These are phyloP conservation scores for Myriosclerotinia scirpicola DNA, from an alignment of 2,329 filamentous ascomycete genomes.

Conservation along the genomic window DNA sequence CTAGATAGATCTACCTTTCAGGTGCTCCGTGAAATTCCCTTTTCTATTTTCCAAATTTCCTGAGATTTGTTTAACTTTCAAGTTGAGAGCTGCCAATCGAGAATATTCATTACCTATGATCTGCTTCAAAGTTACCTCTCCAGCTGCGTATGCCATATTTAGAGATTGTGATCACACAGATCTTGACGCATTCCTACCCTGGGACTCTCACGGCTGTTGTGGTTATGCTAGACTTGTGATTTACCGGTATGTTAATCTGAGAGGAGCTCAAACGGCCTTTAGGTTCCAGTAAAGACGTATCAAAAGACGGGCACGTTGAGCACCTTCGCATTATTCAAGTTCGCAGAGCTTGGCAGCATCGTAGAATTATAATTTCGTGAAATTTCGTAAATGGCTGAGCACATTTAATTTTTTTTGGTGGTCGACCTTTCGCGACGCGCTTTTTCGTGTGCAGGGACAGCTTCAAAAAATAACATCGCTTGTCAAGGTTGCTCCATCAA, in stretches of 20 bases:
- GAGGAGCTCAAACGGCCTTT: neutral
- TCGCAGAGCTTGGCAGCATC: slow-evolving; percentile 6
- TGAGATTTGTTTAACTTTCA: slow-evolving; percentile 15
- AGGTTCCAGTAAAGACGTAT: slow-evolving; percentile 6
- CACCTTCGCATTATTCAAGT: slow-evolving; percentile 4
- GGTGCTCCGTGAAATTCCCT: slow-evolving; percentile 9
- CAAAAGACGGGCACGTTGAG: slow-evolving; percentile 7
- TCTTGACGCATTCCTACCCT: slow-evolving; percentile 11
- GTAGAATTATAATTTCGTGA: neutral
- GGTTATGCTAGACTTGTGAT: neutral
- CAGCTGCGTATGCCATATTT: slow-evolving; percentile 19
- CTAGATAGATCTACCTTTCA: slow-evolving; percentile 26
- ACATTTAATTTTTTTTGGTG: slow-evolving; percentile 4
- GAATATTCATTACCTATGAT: slow-evolving; percentile 16
- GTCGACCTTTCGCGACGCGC: slow-evolving; percentile 21
- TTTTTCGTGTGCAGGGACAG: slow-evolving; percentile 24
- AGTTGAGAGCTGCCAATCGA: neutral
- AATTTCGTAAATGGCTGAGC: neutral
- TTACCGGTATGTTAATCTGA: neutral
- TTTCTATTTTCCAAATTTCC: slow-evolving; percentile 14
- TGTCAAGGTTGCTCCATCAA: slow-evolving; percentile 22
- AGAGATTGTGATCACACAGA: slow-evolving; percentile 4
- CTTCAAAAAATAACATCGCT: slow-evolving; percentile 25
- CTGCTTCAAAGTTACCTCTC: neutral
- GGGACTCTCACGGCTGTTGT: slow-evolving; percentile 2